phyloP scores from a whole-genome alignment of 129 eudicot species.

The Escallonia rubra region DNA sequence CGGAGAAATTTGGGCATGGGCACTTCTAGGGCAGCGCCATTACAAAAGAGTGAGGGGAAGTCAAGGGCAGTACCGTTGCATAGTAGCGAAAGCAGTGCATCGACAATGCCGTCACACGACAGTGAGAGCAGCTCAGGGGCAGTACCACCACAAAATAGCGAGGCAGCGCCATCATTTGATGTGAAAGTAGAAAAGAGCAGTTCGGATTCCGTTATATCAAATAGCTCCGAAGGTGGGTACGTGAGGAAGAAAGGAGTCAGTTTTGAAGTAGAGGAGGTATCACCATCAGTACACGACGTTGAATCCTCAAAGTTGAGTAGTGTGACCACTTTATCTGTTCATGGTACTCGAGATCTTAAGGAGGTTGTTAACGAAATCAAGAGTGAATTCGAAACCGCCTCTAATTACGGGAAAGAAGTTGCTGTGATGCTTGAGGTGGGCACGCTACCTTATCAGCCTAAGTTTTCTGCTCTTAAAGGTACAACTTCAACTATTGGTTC shows the following conservation, averaged over 20 bases:
- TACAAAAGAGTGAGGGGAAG: conserved; percentile 13
- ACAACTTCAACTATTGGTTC: conserved; percentile 6
- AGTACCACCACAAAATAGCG: conserved; percentile 15
- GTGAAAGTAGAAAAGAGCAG: conserved; percentile 51
- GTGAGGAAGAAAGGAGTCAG: conserved; percentile 64
- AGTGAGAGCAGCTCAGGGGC: conserved; percentile 27
- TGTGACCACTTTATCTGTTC: conserved; percentile 56
- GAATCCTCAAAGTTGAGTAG: conserved; percentile 71
- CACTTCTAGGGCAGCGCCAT: conserved; percentile 28
- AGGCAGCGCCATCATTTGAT: conserved; percentile 26
- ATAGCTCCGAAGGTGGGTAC: conserved; percentile 42
- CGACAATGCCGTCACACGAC: conserved; percentile 25
- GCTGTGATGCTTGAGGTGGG: conserved; percentile 94
- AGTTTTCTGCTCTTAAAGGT: conserved; percentile 67
- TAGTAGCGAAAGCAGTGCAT: conserved; percentile 25
- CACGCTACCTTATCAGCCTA: conserved; percentile 72
- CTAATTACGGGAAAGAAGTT: conserved; percentile 77
- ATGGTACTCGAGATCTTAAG: conserved; percentile 75
- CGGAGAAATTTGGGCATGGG: conserved; percentile 31
- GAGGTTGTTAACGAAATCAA: conserved; percentile 84
- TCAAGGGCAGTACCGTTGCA: conserved; percentile 17
- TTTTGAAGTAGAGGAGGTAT: conserved; percentile 68
- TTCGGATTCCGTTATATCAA: conserved; percentile 42
- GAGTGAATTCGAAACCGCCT: conserved; percentile 75
- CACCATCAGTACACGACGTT: conserved; percentile 35